Evolutionary conservation across 75 land plant species (phyloP).

Genomic region (Picea sitchensis): DNA sequence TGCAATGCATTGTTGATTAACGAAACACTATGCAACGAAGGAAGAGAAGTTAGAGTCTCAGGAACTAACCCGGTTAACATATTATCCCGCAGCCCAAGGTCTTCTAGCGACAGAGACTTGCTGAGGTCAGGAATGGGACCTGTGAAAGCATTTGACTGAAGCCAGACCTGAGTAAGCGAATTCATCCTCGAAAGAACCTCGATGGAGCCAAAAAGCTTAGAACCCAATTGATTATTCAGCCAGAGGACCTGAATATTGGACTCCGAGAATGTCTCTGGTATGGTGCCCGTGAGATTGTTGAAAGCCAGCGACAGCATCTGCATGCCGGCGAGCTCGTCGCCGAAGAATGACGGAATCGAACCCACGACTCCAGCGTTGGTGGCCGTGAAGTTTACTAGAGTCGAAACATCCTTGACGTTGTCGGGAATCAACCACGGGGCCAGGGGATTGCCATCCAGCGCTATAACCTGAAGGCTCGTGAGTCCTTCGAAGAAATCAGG

Average conservation of each 20-base stretch:
- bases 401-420: slow-evolving; percentile 13
- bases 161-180: slow-evolving; percentile 48
- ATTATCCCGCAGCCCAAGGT: slow-evolving; percentile 51
- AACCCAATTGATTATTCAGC: slow-evolving; percentile 58
- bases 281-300: slow-evolving; percentile 46
- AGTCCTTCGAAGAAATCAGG: slow-evolving; percentile 45
- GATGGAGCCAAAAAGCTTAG: slow-evolving; percentile 45
- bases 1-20: slow-evolving; percentile 66
- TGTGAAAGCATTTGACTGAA: slow-evolving; percentile 66
- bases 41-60: slow-evolving; percentile 8
- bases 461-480: slow-evolving; percentile 28
- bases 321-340: slow-evolving; percentile 26
- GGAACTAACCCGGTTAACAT: slow-evolving; percentile 56
- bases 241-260: slow-evolving; percentile 40
- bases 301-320: slow-evolving; percentile 38
- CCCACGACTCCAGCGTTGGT: slow-evolving; percentile 42
- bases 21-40: slow-evolving; percentile 32
- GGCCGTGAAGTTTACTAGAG: slow-evolving; percentile 50
- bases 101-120: slow-evolving; percentile 12
- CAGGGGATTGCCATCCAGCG: slow-evolving; percentile 53
- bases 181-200: slow-evolving; percentile 50
- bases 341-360: slow-evolving; percentile 44
- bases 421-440: slow-evolving; percentile 43
- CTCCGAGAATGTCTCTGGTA: slow-evolving; percentile 37
- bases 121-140: slow-evolving; percentile 69